Evolutionary conservation across 2,329 filamentous ascomycete genomes (phyloP), one percentile per base, ranked within the genome.

Genomic region (Dothidotthia symphoricarpi): DNA sequence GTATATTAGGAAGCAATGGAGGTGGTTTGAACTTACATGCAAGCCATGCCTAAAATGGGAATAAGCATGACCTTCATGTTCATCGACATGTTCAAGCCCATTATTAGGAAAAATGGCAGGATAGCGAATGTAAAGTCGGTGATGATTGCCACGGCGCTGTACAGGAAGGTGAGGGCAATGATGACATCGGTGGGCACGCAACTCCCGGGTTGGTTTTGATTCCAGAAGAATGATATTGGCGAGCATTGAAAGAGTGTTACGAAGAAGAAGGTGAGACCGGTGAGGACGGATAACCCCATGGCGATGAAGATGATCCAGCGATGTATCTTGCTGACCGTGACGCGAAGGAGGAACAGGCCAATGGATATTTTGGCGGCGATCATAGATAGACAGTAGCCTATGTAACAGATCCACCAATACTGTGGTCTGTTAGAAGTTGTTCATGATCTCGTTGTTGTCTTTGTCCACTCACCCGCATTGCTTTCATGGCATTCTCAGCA

Each of bases 21-120:
- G n/a, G n/a, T n/a, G n/a, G n/a, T n/a, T n/a, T n/a, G n/a, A n/a
- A 59, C 65, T 55, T 59, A 77, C 74, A 78, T 54, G 41, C 75
- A 68, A 10, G 70, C 76, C 60, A 78, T 70, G 27, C 72, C 67
- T 3, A 80, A 55, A 31, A 80, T 68, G 3, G 69, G 48, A 4
- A 68, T 69, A 17, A 79, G 64, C 12, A 70, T 62, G 5, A 70
- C 35, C 48, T 77, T 78, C 3, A 70, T 74, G 25, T 66, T 63
- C 26, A 55, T 56, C 28, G 70, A 71, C 61, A 79, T 74, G 40
- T 73, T 69, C 24, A 78, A 63, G 14, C 70, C 61, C 72, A 74
- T 77, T 0, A 80, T 62, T 26, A 80, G 69, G 10, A 69, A 68
- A 6, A 77, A 66, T 0, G 77, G 76, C 4, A 80, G 53, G 3